A percentile compares a stretch with the other conserved stretches of the same genome.
Conservation (phyloP, 768 basidiomycete genomes). For the Russula vinacea region DNA sequence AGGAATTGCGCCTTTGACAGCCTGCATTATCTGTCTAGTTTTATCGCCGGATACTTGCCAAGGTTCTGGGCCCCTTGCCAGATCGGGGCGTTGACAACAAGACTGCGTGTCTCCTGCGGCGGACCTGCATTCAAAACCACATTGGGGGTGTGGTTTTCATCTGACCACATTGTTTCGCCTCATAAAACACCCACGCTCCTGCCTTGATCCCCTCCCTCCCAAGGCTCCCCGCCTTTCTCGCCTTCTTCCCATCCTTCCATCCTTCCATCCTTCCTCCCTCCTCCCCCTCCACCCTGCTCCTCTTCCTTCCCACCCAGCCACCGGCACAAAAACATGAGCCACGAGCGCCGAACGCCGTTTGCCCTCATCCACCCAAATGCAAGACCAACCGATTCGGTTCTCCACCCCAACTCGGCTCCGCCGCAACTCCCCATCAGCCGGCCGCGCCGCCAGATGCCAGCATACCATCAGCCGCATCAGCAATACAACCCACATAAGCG, state of each 20-base stretch:
- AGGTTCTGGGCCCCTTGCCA: slow-evolving; percentile 20
- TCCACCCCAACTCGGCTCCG: background rate
- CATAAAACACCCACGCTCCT: slow-evolving; percentile 24
- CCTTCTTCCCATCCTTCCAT: slow-evolving; percentile 2
- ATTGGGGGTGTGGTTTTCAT: slow-evolving; percentile 21
- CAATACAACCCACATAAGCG: slow-evolving; percentile 18
- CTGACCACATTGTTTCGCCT: slow-evolving; percentile 24
- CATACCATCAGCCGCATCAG: slow-evolving; percentile 8
- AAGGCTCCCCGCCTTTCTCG: slow-evolving; percentile 9
- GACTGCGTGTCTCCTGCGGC: slow-evolving; percentile 19
- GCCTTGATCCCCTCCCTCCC: slow-evolving; percentile 10
- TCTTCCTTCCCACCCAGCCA: background rate
- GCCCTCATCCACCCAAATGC: slow-evolving; percentile 12
- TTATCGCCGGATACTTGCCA: slow-evolving; percentile 17
- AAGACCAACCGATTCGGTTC: background rate
- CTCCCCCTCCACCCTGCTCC: background rate
- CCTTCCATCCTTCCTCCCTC: background rate
- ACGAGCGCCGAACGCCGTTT: slow-evolving; percentile 22
- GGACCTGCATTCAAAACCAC: slow-evolving; percentile 7
- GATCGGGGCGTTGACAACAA: slow-evolving; percentile 25
- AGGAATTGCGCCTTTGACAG: slow-evolving; percentile 12
- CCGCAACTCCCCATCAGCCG: slow-evolving; percentile 13
- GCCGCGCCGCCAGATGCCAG: slow-evolving; percentile 20
- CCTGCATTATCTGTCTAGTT: slow-evolving; percentile 11
- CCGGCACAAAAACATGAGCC: slow-evolving; percentile 16